Conservation (phyloP, 179 eudicot genomes). For the Silene coronaria region DNA sequence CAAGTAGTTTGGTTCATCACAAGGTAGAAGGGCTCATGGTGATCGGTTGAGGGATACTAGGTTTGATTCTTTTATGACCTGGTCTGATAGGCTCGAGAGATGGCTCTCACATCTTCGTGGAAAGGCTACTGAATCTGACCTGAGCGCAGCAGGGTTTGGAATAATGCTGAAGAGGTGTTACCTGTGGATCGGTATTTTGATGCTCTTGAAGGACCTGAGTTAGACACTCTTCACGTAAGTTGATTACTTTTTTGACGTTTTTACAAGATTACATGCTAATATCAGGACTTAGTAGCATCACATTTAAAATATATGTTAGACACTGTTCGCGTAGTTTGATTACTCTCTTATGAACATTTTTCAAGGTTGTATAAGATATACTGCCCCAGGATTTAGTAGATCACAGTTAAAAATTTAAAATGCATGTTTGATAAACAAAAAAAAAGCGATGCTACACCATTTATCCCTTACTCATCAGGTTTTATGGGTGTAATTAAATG, state of each 20-base stretch:
- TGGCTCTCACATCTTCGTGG: slow-evolving; percentile 55
- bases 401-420: too few species aligned
- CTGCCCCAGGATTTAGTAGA: too few species aligned
- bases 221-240: slow-evolving; percentile 74
- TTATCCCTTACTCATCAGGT: too few species aligned
- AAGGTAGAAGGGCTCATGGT: slow-evolving; percentile 28
- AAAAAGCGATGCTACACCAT: too few species aligned
- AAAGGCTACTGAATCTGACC: slow-evolving; percentile 37
- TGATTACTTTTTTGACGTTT: background rate
- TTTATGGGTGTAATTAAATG: too few species aligned
- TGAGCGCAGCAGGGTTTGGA: slow-evolving; percentile 20
- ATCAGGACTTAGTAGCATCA: background rate
- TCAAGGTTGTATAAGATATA: too few species aligned
- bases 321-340: too few species aligned
- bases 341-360: too few species aligned
- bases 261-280: background rate
- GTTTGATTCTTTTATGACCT: slow-evolving; percentile 69
- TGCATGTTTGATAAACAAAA: background rate
- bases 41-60: slow-evolving; percentile 45
- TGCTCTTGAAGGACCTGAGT: slow-evolving; percentile 86
- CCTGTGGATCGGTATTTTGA: slow-evolving; percentile 76
- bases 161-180: slow-evolving; percentile 33
- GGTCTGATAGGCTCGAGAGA: slow-evolving; percentile 78
- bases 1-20: slow-evolving; percentile 14
- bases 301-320: too few species aligned